Evolutionary conservation across 192 early-diverging fungal species (phyloP), one percentile per base, ranked within the genome.

Genomic region (Coemansia sp.): DNA sequence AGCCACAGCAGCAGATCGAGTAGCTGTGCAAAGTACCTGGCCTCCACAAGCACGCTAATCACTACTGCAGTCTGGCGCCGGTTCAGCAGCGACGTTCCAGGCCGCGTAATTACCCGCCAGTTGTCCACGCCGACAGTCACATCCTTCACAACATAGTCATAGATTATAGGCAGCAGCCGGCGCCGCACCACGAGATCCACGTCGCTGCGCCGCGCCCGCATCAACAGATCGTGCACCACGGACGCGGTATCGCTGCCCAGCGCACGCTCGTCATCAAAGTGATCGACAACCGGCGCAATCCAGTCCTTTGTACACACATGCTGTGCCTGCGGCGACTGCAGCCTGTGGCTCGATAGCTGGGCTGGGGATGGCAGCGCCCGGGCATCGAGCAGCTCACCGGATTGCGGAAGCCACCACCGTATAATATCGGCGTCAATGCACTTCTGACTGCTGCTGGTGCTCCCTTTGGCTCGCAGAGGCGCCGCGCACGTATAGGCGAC

Each of bases 101-200:
- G 90, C 4, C 84, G 84, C 1, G 88, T 87, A 59, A 87, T 88
- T n/a, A 86, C 87, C 32, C 84, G 79, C 90, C 90, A 92, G 60
- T 92, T 92, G 57, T 90, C 86, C 7, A 56, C 80, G 18, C 74
- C 80, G 3, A 82, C 68, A 22, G 77, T 66, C 27, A 77, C 69
- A 11, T 73, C 80, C 47, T 71, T 70, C 27, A 82, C 80, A 21
- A 77, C 67, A 56, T 62, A 82, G 50, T 67, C 67, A 42, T 62
- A 71, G 10, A 71, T 67, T 6, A 74, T 54, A 1, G 70, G 70
- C 53, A 82, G 22, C 28, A 82, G 32, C 29, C 71, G 69, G 51
- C 54, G 65, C 25, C 59, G 42, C 14, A 77, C 45, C 2, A 68
- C 67, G 16, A 58, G 32, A 29, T 69, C 60, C 4, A 67, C 62